These are phyloP conservation scores for Tetracladium setigerum DNA, from an alignment of 495 filamentous ascomycete species.

Conservation along the genomic window DNA sequence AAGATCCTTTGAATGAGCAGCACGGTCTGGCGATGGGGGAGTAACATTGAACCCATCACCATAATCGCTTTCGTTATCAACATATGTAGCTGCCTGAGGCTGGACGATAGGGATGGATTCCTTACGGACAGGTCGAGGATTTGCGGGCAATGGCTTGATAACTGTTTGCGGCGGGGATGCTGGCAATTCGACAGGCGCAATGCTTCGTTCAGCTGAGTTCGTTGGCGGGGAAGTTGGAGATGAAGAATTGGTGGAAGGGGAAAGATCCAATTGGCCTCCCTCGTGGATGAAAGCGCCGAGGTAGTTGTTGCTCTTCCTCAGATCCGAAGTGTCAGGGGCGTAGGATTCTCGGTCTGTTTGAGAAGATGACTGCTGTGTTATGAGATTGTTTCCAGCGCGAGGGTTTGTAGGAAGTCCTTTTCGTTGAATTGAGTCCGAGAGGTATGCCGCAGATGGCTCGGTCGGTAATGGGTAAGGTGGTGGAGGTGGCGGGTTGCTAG, in stretches of 20 bases:
- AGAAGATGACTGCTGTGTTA: conserved; percentile 16
- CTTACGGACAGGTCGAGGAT: conserved; percentile 31
- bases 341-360: conserved; percentile 27
- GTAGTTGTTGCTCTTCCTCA: conserved; percentile 37
- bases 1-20: conserved; percentile 7
- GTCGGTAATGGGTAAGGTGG: conserved; percentile 10
- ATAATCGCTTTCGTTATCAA: conserved; percentile 43
- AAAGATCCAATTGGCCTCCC: neutral
- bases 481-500: neutral
- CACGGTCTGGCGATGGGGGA: conserved; percentile 32
- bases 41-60: conserved; percentile 52
- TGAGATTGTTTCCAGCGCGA: conserved; percentile 14
- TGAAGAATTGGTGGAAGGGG: conserved; percentile 10
- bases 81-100: neutral
- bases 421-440: conserved; percentile 6
- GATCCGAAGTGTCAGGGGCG: conserved; percentile 23
- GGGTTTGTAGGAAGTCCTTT: conserved; percentile 14
- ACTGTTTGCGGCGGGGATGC: conserved; percentile 1
- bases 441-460: conserved; percentile 15
- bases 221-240: conserved; percentile 12
- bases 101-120: conserved; percentile 18
- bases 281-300: conserved; percentile 31
- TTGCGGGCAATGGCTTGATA: conserved; percentile 8
- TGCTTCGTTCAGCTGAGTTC: conserved; percentile 9
- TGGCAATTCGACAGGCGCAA: conserved; percentile 1